phyloP scores from a whole-genome alignment of 2,329 filamentous ascomycete species.

The Aspergillus transmontanensis region DNA sequence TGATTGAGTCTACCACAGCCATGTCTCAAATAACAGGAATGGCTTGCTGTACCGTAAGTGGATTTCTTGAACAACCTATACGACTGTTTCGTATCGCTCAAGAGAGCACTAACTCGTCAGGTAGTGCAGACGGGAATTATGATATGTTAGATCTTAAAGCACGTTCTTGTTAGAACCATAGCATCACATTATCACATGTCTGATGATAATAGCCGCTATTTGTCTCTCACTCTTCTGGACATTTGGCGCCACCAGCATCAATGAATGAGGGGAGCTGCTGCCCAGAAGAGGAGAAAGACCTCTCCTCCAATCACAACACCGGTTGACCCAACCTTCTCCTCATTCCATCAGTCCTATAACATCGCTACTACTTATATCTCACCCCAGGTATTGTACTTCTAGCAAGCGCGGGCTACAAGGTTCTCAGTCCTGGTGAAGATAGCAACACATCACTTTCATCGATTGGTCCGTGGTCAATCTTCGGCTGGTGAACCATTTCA shows the following conservation, averaged over 20 bases:
- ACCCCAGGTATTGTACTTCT: neutral
- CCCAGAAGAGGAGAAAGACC: neutral
- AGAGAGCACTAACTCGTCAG: neutral
- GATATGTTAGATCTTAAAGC: neutral
- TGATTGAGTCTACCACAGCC: neutral
- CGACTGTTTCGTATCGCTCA: neutral
- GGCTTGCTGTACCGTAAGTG: neutral
- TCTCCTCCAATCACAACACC: constrained; percentile 6
- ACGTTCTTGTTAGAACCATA: neutral
- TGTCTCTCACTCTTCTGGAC: neutral
- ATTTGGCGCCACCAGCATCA: neutral
- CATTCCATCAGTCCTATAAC: neutral
- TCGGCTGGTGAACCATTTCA: neutral
- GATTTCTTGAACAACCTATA: neutral
- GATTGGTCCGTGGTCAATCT: neutral
- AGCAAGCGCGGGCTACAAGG: neutral
- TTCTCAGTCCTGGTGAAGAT: neutral
- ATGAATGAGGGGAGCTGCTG: neutral
- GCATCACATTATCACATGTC: neutral
- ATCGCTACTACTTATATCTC: neutral
- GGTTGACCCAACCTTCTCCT: neutral
- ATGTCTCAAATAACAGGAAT: neutral
- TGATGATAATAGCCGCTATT: neutral
- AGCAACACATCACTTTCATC: neutral
- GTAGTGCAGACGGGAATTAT: neutral